Conservation (phyloP, 1,139 yeast genomes). For the Debaryomyces fabryi region DNA sequence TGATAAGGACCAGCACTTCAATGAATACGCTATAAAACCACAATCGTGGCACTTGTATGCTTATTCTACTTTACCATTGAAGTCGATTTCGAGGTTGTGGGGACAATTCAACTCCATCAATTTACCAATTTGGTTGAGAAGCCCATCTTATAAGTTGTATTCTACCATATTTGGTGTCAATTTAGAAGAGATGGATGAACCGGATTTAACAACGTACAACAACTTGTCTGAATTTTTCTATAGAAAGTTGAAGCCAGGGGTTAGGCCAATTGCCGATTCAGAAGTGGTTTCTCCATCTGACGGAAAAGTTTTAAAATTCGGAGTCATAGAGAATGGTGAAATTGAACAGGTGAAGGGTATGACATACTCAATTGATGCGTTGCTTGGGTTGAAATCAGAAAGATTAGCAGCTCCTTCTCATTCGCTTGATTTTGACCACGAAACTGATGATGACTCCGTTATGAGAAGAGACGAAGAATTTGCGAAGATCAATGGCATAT, state of each 20-base stretch:
- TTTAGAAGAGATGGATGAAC: slow-evolving; percentile 84
- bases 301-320: slow-evolving; percentile 86
- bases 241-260: slow-evolving; percentile 76
- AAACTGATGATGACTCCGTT: slow-evolving; percentile 45
- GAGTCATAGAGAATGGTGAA: slow-evolving; percentile 79
- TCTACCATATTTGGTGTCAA: slow-evolving; percentile 85
- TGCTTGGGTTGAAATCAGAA: slow-evolving; percentile 66
- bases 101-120: slow-evolving; percentile 84
- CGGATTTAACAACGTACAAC: slow-evolving; percentile 69
- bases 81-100: slow-evolving; percentile 92
- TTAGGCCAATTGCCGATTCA: slow-evolving; percentile 72
- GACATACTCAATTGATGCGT: slow-evolving; percentile 87
- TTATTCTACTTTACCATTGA: slow-evolving; percentile 87
- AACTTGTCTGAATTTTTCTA: slow-evolving; percentile 93
- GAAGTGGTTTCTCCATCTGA: slow-evolving; percentile 90
- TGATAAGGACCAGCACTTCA: slow-evolving; percentile 32
- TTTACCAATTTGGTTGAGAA: slow-evolving; percentile 86
- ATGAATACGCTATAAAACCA: slow-evolving; percentile 54
- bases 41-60: slow-evolving; percentile 89
- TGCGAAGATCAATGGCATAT: slow-evolving; percentile 76
- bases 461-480: slow-evolving; percentile 68
- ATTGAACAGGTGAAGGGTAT: slow-evolving; percentile 97
- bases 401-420: slow-evolving; percentile 64
- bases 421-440: slow-evolving; percentile 50
- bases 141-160: slow-evolving; percentile 79